Percentiles rank a stretch among this genome's conserved stretches.
Conservation (phyloP, 2,329 filamentous ascomycete genomes). For the Trichoderma endophyticum region DNA sequence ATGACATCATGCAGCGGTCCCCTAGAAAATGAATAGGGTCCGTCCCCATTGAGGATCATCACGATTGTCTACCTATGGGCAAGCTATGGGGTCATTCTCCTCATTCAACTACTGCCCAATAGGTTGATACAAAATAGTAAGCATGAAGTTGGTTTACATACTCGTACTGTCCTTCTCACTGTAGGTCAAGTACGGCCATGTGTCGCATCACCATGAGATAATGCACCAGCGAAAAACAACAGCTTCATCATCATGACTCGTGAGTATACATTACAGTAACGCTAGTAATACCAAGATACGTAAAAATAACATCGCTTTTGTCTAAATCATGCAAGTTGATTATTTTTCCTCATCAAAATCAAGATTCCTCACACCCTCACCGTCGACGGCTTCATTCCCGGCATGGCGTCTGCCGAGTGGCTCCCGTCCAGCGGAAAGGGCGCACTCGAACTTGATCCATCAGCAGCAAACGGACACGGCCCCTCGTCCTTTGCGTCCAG, state of each 20-base stretch:
- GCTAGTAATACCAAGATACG: not conserved
- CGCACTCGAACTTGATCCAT: not conserved
- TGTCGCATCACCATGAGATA: not conserved
- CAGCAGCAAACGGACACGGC: not conserved
- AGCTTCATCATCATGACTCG: not conserved
- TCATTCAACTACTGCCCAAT: not conserved
- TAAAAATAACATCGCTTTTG: not conserved
- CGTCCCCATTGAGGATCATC: not conserved
- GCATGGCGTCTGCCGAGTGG: not conserved
- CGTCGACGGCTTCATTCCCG: not conserved
- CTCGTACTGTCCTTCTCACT: no score
- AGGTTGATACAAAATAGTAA: no score
- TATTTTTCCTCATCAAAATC: not conserved
- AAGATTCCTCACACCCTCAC: not conserved
- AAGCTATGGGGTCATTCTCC: not conserved
- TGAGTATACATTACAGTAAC: not conserved
- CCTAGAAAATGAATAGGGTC: not conserved
- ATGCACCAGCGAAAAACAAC: not conserved
- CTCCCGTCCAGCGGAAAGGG: not conserved
- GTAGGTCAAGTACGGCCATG: not conserved
- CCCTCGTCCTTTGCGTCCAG: not conserved
- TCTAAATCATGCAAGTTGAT: not conserved
- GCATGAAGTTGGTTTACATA: no score
- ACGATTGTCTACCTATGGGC: not conserved
- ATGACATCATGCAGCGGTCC: not conserved